These are phyloP conservation scores for Neurospora sp. DNA, from an alignment of 495 filamentous ascomycete species.

Conservation along the genomic window DNA sequence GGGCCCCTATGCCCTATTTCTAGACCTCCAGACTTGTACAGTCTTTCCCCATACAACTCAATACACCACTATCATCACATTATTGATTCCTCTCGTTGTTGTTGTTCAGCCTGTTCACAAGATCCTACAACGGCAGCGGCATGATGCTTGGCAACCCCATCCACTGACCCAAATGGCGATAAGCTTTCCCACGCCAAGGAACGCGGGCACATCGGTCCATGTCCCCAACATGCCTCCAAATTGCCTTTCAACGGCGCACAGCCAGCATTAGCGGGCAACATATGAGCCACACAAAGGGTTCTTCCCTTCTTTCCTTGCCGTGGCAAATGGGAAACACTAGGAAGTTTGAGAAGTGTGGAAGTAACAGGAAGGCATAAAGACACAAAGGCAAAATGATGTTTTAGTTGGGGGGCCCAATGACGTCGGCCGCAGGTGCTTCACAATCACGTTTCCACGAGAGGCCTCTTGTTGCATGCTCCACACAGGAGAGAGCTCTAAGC, in stretches of 20 bases:
- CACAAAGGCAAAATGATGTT: not conserved
- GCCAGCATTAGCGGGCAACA: not conserved
- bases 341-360: not conserved
- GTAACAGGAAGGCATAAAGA: not conserved
- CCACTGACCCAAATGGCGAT: not conserved
- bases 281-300: not conserved
- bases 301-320: not conserved
- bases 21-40: too few relatives aligned
- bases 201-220: not conserved
- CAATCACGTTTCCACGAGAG: slow-evolving; percentile 7
- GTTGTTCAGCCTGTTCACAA: too few relatives aligned
- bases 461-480: slow-evolving; percentile 22
- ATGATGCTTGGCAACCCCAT: not conserved
- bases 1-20: too few relatives aligned
- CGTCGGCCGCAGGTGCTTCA: slow-evolving; percentile 13
- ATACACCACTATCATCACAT: too few relatives aligned
- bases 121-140: not conserved
- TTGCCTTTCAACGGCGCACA: not conserved
- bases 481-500: slow-evolving; percentile 24
- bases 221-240: not conserved
- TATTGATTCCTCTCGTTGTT: too few relatives aligned
- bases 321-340: not conserved
- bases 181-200: not conserved
- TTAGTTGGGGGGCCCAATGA: slow-evolving; percentile 18
- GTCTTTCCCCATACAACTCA: too few relatives aligned